phyloP scores from a whole-genome alignment of 768 basidiomycete species.

The Leccinellum luteum region DNA sequence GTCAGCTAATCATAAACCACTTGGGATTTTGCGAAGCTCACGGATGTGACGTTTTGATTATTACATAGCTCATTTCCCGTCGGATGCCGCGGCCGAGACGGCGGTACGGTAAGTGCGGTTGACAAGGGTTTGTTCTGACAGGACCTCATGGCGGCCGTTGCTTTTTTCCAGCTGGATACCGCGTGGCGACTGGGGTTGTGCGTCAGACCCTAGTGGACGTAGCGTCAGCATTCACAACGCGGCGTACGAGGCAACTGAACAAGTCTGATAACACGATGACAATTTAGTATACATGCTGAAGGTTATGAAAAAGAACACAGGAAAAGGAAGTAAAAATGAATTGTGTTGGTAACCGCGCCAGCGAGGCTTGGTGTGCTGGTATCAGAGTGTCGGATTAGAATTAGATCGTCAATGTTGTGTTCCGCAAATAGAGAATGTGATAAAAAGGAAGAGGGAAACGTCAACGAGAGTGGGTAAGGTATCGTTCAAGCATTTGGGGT shows the following conservation, averaged over 20 bases:
- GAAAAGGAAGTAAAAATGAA: neutral
- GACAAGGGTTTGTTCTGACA: conserved; percentile 7
- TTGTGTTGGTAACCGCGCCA: conserved; percentile 19
- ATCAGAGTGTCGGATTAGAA: conserved; percentile 28
- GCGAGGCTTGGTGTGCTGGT: conserved; percentile 19
- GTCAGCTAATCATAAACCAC: neutral
- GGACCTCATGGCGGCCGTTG: conserved; percentile 10
- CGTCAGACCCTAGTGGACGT: conserved; percentile 90
- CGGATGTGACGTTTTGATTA: conserved; percentile 1
- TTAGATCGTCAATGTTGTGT: conserved; percentile 31
- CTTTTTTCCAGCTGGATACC: conserved; percentile 74
- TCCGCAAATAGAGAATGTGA: conserved; percentile 38
- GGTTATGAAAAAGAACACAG: conserved; percentile 2
- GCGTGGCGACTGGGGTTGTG: conserved; percentile 94
- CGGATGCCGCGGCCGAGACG: conserved; percentile 81
- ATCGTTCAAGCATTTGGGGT: conserved; percentile 32
- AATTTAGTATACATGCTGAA: conserved; percentile 23
- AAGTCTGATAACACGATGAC: conserved; percentile 14
- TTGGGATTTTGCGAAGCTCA: neutral
- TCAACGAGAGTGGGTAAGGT: conserved; percentile 35
- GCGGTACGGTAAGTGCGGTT: conserved; percentile 73
- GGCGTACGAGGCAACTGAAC: conserved; percentile 55
- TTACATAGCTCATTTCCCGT: conserved; percentile 71
- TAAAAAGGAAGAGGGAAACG: conserved; percentile 22
- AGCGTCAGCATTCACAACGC: conserved; percentile 95